These are phyloP conservation scores for Rhizopogon salebrosus DNA, from an alignment of 768 basidiomycete genomes.

Conservation along the genomic window DNA sequence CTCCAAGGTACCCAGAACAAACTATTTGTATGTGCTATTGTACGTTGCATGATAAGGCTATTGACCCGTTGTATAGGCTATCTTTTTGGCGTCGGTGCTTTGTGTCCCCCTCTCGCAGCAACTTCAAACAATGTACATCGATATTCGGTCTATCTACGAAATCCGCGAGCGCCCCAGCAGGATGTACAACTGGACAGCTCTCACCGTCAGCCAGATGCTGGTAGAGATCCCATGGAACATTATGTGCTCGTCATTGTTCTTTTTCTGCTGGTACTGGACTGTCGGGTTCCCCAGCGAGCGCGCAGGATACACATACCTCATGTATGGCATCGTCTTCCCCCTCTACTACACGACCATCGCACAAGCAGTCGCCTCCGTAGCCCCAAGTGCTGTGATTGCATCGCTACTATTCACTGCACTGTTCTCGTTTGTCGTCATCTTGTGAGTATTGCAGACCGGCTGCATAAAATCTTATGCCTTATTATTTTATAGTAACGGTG, in stretches of 20 bases:
- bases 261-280: conserved; percentile 68
- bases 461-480: not conserved
- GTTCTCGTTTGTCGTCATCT: conserved; percentile 62
- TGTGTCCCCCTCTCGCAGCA: conserved; percentile 55
- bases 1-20: conserved; percentile 62
- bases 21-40: conserved; percentile 44
- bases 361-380: conserved; percentile 57
- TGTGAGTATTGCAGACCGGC: conserved; percentile 27
- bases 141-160: conserved; percentile 54
- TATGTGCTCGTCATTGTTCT: conserved; percentile 51
- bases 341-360: conserved; percentile 59
- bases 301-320: conserved; percentile 56
- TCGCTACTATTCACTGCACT: conserved; percentile 52
- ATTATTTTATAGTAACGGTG: conserved; percentile 41
- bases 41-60: not conserved
- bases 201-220: conserved; percentile 49
- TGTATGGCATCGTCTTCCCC: conserved; percentile 50
- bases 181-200: conserved; percentile 63
- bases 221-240: conserved; percentile 62
- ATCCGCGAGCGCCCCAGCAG: conserved; percentile 60
- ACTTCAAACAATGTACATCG: conserved; percentile 56
- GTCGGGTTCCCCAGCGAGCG: conserved; percentile 52
- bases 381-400: conserved; percentile 55
- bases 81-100: conserved; percentile 51
- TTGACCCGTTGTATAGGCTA: conserved; percentile 30